Percentiles rank a stretch among this genome's conserved stretches.
Conservation (phyloP, 2,329 filamentous ascomycete genomes). For the Coniella lustricola region DNA sequence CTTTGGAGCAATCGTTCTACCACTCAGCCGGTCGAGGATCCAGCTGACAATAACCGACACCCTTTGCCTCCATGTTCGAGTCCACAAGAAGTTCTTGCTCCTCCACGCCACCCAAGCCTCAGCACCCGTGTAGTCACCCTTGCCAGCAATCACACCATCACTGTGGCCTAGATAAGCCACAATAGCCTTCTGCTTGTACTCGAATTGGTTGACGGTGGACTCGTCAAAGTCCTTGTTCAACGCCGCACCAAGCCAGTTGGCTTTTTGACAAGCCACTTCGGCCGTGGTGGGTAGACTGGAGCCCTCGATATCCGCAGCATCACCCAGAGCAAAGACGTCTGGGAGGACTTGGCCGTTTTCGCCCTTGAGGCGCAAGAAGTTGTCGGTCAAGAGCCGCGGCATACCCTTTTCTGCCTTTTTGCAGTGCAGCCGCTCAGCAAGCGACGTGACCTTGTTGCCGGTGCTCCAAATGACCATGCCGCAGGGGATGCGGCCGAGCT, state of each 20-base stretch:
- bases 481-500: slow-evolving; percentile 6
- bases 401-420: slow-evolving; percentile 7
- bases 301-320: slow-evolving; percentile 10
- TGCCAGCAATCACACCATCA: slow-evolving; percentile 12
- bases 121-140: slow-evolving; percentile 10
- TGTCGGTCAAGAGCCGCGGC: slow-evolving; percentile 10
- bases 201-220: not conserved
- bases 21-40: slow-evolving; percentile 7
- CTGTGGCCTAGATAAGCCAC: slow-evolving; percentile 11
- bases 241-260: slow-evolving; percentile 10
- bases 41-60: slow-evolving; percentile 8
- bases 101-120: slow-evolving; percentile 14
- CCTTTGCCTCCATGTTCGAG: slow-evolving; percentile 8
- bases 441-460: slow-evolving; percentile 5
- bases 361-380: slow-evolving; percentile 5
- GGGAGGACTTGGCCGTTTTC: not conserved
- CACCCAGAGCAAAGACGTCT: slow-evolving; percentile 10
- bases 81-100: slow-evolving; percentile 13
- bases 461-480: slow-evolving; percentile 9
- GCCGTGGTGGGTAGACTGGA: slow-evolving; percentile 11
- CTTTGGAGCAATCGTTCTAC: slow-evolving; percentile 9
- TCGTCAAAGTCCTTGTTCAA: slow-evolving; percentile 8
- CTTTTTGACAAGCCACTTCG: slow-evolving; percentile 14
- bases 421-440: slow-evolving; percentile 4
- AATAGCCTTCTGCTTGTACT: slow-evolving; percentile 7